Percentiles rank a stretch among this genome's conserved stretches.
phyloP scores from a whole-genome alignment of 2,329 filamentous ascomycete genomes.

The Didymosphaeria variabile region DNA sequence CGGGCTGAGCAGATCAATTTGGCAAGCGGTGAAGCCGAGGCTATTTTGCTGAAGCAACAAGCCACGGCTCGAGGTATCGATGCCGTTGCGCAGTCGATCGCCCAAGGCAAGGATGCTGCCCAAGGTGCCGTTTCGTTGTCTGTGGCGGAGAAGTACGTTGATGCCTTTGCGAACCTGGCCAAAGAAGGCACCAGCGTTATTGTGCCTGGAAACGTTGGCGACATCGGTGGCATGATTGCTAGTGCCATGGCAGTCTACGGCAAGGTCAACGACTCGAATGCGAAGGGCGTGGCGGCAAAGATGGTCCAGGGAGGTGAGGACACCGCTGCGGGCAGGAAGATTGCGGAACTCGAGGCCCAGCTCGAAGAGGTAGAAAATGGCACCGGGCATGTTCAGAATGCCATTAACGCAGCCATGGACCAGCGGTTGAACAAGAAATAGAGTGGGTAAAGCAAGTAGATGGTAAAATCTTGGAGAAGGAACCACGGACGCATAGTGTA shows the following conservation, averaged over 20 bases:
- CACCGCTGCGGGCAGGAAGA: conserved; percentile 38
- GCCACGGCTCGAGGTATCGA: conserved; percentile 92
- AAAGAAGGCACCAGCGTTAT: conserved; percentile 96
- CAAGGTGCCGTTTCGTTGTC: conserved; percentile 85
- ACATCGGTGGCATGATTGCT: conserved; percentile 96
- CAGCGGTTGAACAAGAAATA: conserved; percentile 43
- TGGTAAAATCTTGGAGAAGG: conserved; percentile 7
- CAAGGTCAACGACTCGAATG: conserved; percentile 85
- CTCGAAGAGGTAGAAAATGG: conserved; percentile 35
- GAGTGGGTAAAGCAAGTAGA: conserved; percentile 6
- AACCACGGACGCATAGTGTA: conserved; percentile 33
- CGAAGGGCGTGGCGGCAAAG: conserved; percentile 69
- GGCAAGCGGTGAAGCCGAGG: conserved; percentile 91
- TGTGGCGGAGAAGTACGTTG: conserved; percentile 97
- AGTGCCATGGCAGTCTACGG: conserved; percentile 95
- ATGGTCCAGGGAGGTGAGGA: conserved; percentile 29
- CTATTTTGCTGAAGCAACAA: conserved; percentile 83
- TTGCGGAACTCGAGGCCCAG: conserved; percentile 42
- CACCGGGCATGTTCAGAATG: conserved; percentile 36
- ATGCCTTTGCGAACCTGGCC: conserved; percentile 89
- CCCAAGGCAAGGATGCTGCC: conserved; percentile 75
- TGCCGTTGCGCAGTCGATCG: conserved; percentile 79
- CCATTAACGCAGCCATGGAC: conserved; percentile 48
- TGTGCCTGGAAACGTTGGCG: conserved; percentile 95
- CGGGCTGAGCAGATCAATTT: conserved; percentile 91